These are phyloP conservation scores for Fusarium dimerum DNA, from an alignment of 2,329 filamentous ascomycete genomes.

Conservation along the genomic window DNA sequence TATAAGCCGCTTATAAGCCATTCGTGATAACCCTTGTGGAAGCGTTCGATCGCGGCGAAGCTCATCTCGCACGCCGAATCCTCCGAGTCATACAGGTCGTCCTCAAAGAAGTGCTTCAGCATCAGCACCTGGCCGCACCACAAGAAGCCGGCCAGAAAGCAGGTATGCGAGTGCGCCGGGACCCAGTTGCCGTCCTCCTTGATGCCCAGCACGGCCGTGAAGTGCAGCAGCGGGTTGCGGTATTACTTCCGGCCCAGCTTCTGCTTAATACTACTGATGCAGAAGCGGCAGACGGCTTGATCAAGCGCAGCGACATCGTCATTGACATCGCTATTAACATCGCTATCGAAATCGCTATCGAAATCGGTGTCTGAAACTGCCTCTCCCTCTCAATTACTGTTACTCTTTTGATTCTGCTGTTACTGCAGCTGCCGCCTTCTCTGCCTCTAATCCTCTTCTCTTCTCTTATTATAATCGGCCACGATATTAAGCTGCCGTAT, in stretches of 20 bases:
- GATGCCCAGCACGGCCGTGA: slow-evolving; percentile 1
- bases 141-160: background rate
- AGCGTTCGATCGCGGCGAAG: background rate
- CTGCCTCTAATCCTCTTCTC: background rate
- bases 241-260: background rate
- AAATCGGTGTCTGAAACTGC: background rate
- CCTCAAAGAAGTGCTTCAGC: background rate
- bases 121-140: background rate
- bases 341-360: background rate
- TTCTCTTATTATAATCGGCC: background rate
- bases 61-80: background rate
- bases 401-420: background rate
- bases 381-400: background rate
- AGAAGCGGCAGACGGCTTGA: background rate
- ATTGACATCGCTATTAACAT: no score
- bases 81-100: background rate
- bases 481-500: background rate
- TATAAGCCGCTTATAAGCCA: background rate
- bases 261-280: background rate
- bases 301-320: background rate
- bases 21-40: background rate
- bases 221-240: slow-evolving; percentile 1
- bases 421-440: background rate
- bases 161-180: background rate
- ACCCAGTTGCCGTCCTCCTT: background rate